phyloP scores from a whole-genome alignment of 2,329 filamentous ascomycete genomes.

The Sclerotinia subarctica region DNA sequence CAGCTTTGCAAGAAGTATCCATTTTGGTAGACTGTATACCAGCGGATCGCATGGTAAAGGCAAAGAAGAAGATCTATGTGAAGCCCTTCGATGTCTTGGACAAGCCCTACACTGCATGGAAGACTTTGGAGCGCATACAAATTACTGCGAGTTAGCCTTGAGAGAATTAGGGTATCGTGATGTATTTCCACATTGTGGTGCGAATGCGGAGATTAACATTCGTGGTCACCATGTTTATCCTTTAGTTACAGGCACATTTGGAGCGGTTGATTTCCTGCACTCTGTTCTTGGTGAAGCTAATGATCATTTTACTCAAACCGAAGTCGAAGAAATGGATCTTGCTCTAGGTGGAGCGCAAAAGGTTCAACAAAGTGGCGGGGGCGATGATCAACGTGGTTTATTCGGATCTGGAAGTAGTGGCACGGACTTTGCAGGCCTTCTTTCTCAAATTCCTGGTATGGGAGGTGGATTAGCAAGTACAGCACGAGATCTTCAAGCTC shows the following conservation, averaged over 20 bases:
- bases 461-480: slow-evolving; percentile 64
- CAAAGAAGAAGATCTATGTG: slow-evolving; percentile 73
- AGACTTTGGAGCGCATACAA: slow-evolving; percentile 76
- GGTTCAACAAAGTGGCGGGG: slow-evolving; percentile 36
- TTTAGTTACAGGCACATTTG: slow-evolving; percentile 72
- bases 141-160: slow-evolving; percentile 76
- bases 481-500: slow-evolving; percentile 59
- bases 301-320: slow-evolving; percentile 81
- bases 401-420: slow-evolving; percentile 40
- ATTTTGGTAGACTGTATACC: slow-evolving; percentile 73
- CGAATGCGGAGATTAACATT: slow-evolving; percentile 61
- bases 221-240: slow-evolving; percentile 67
- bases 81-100: slow-evolving; percentile 65
- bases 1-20: slow-evolving; percentile 70
- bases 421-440: slow-evolving; percentile 65
- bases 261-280: slow-evolving; percentile 80
- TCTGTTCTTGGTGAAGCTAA: slow-evolving; percentile 71
- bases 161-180: slow-evolving; percentile 66
- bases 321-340: slow-evolving; percentile 76
- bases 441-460: slow-evolving; percentile 71
- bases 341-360: slow-evolving; percentile 62
- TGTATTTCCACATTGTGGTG: slow-evolving; percentile 74
- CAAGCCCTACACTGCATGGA: slow-evolving; percentile 56
- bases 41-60: slow-evolving; percentile 60
- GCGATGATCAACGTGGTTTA: slow-evolving; percentile 40